Evolutionary conservation across 257 asterid genomes (phyloP), one percentile per base, ranked within the genome.

Genomic region (Solanum pinnatisectum): DNA sequence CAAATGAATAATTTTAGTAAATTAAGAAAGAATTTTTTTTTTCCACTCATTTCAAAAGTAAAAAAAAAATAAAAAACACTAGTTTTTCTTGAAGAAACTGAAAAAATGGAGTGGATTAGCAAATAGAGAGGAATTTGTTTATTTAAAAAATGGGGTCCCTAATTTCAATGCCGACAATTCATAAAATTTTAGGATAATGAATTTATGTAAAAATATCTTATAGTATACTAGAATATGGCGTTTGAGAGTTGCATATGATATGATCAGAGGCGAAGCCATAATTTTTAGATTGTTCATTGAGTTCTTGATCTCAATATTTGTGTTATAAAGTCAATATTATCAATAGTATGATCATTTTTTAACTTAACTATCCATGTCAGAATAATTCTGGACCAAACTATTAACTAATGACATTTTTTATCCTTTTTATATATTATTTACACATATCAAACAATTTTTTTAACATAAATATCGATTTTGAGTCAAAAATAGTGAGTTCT

Each of bases 101-200:
- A 59, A 71, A 71, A 44, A 25, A 27, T 44, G 40, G 85, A 25
- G 85, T 39, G 35, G 5, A n/a, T 42, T 32, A 25, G 8, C 14
- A 42, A 81, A 39, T 16, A 8, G 79, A 10, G 42, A 72, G 27
- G 25, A 72, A 46, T 44, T 88, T 85, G 36, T 87, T 88, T 76
- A 88, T 88, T 65, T 89, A 85, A 84, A 72, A 85, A 82, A 72
- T 85, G 94, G 92, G 94, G 10, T 89, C 91, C 81, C 71, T 89
- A 87, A 68, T 22, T 70, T 49, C 91, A 89, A 86, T 90, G 92
- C 94, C 94, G 96, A 94, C 96, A 92, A 88, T 87, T 86, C 77
- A 81, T 39, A n/a, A 81, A 44, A 1, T 18, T 16, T 82, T 82
- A 71, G 68, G 30, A 30, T 46, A 14, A 12, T 22, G 35, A 70